Conservation (phyloP, 257 asterid genomes). For the Fraxinus anomala region DNA sequence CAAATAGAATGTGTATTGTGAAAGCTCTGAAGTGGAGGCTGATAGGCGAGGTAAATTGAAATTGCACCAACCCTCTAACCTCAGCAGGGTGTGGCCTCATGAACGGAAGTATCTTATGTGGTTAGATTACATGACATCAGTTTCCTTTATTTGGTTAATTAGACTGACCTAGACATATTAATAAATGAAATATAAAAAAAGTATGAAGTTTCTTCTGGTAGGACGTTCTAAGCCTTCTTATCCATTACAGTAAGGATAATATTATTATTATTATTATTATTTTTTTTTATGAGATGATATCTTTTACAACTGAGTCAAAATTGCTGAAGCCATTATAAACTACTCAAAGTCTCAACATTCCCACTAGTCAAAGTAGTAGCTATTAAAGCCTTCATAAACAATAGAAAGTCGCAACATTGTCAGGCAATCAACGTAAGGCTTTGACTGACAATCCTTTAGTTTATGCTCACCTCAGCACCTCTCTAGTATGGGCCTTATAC, state of each 20-base stretch:
- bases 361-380: background rate
- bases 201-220: background rate
- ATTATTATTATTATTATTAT: no score
- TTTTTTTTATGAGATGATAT: background rate
- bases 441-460: background rate
- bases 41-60: background rate
- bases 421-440: background rate
- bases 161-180: background rate
- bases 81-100: background rate
- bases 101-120: background rate
- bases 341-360: background rate
- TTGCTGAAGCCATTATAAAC: background rate
- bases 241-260: background rate
- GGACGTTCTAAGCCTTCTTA: background rate
- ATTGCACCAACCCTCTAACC: background rate
- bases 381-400: conserved; percentile 4
- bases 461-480: background rate
- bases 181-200: background rate
- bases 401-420: background rate
- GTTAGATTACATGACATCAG: background rate
- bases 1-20: background rate
- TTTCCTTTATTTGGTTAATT: conserved; percentile 11
- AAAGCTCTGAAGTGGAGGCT: background rate
- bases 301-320: conserved; percentile 10
- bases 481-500: background rate